Evolutionary conservation across 2,329 filamentous ascomycete species (phyloP), one percentile per base, ranked within the genome.

Genomic region (Trichophyton verrucosum): DNA sequence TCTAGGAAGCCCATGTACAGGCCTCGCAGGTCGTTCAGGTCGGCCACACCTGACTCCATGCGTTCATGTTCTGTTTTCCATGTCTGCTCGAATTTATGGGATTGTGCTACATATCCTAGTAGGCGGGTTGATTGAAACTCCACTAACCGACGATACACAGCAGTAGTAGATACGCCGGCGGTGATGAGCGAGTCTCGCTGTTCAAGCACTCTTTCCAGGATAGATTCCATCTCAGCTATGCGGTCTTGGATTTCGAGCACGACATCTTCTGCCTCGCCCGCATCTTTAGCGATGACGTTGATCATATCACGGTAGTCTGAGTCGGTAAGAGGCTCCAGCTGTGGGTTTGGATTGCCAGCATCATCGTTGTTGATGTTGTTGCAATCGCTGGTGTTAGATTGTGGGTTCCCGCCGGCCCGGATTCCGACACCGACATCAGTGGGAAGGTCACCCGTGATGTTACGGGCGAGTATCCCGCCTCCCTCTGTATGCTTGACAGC

Each of bases 401-500:
- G 68, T 40, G 69, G 68, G 22, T 72, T 69, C 7, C 70, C 65
- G 11, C 70, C 68, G 30, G 66, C 67, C 3, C 68, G 68, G 40
- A 69, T 68, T 44, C 69, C 69, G 22, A 60, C 44, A 3, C 80
- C 64, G 69, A 82, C 67, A 71, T 80, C 68, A 72, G 82, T 73
- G 44, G 77, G 77, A 33, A 81, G 81, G 65, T 88, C 86, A 49
- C 86, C 86, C 0, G 84, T 74, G 47, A 78, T 86, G 64, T 84
- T 86, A 58, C 82, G 81, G 9, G 85, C 82, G 4, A 86, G 87
- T 53, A 86, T 78, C 3, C 85, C 84, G 3, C 86, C 88, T 33
- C 87, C 88, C 75, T 96, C 91, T 2, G 91, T 96, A 58, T 92
- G 90, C 62, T 91, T 88, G 49, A 96, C 86, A 0, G 92, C 92